Conservation (phyloP, 148 eudicot genomes). For the Silene conica region DNA sequence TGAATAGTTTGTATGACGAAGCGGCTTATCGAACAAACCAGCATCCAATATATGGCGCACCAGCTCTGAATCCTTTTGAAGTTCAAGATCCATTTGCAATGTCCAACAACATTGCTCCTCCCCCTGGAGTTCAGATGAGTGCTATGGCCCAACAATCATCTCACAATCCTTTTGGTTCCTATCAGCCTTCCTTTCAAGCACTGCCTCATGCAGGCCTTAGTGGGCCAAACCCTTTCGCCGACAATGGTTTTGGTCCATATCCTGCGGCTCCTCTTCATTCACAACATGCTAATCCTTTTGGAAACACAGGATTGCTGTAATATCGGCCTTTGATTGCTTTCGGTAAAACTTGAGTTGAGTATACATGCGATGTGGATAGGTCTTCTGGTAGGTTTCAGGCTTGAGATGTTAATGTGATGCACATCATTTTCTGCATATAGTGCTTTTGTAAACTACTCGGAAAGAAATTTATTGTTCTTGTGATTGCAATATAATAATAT, state of each 20-base stretch:
- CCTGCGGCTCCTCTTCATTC: conserved; percentile 26
- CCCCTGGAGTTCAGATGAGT: conserved; percentile 58
- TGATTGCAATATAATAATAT: not conserved
- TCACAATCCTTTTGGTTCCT: conserved; percentile 62
- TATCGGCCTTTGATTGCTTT: not conserved
- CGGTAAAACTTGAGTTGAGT: conserved; percentile 6
- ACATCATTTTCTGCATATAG: not conserved
- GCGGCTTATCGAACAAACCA: too few species aligned
- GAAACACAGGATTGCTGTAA: conserved; percentile 36
- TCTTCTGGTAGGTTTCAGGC: not conserved
- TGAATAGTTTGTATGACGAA: too few species aligned
- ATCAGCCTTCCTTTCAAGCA: conserved; percentile 56
- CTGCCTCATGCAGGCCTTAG: conserved; percentile 33
- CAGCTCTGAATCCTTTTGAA: too few species aligned
- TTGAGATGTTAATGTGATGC: not conserved
- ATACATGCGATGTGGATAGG: conserved; percentile 14
- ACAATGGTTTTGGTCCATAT: conserved; percentile 35
- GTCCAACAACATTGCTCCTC: too few species aligned
- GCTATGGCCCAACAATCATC: conserved; percentile 49
- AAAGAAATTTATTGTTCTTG: not conserved
- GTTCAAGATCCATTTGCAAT: too few species aligned
- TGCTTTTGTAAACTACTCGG: conserved; percentile 6
- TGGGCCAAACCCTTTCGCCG: conserved; percentile 39
- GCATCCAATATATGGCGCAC: too few species aligned
- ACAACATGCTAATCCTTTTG: conserved; percentile 43